A percentile compares a stretch with the other conserved stretches of the same genome.
Conservation (phyloP, 2,329 filamentous ascomycete genomes). For the Ambrosiella cleistominuta region DNA sequence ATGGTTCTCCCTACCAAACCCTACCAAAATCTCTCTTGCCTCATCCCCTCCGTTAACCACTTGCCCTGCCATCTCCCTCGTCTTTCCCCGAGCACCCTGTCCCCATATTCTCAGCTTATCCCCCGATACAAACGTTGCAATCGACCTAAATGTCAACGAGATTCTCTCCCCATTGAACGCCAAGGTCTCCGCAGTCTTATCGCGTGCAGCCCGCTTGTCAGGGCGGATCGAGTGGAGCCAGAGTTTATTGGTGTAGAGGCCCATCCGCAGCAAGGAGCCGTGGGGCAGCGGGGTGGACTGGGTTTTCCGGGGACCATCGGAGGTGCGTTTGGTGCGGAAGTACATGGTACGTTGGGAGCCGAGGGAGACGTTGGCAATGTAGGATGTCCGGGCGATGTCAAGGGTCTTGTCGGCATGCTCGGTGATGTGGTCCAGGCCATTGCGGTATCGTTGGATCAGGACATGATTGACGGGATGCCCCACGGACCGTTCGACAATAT, state of each 20-base stretch:
- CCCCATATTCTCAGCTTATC: slow-evolving; percentile 66
- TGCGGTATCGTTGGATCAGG: slow-evolving; percentile 84
- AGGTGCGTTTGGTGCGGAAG: slow-evolving; percentile 58
- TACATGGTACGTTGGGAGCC: slow-evolving; percentile 83
- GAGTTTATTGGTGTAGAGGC: slow-evolving; percentile 59
- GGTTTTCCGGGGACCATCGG: slow-evolving; percentile 21
- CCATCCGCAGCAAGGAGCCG: slow-evolving; percentile 75
- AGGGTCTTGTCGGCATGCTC: slow-evolving; percentile 96
- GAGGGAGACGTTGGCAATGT: slow-evolving; percentile 85
- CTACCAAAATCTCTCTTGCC: slow-evolving; percentile 48
- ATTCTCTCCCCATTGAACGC: slow-evolving; percentile 64
- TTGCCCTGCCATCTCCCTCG: slow-evolving; percentile 35
- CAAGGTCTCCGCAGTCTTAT: slow-evolving; percentile 53
- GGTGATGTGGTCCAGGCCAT: slow-evolving; percentile 76
- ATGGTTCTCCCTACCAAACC: slow-evolving; percentile 77
- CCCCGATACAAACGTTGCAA: slow-evolving; percentile 64
- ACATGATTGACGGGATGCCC: slow-evolving; percentile 79
- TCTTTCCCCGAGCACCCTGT: slow-evolving; percentile 65
- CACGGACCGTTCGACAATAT: slow-evolving; percentile 50
- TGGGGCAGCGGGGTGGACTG: slow-evolving; percentile 43
- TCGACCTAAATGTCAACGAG: slow-evolving; percentile 76
- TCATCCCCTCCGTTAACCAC: slow-evolving; percentile 49
- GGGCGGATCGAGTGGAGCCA: slow-evolving; percentile 89
- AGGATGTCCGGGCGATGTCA: slow-evolving; percentile 66
- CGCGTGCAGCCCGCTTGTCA: slow-evolving; percentile 54